phyloP scores from a whole-genome alignment of 441 rosid genomes.

The Erodium texanum region DNA sequence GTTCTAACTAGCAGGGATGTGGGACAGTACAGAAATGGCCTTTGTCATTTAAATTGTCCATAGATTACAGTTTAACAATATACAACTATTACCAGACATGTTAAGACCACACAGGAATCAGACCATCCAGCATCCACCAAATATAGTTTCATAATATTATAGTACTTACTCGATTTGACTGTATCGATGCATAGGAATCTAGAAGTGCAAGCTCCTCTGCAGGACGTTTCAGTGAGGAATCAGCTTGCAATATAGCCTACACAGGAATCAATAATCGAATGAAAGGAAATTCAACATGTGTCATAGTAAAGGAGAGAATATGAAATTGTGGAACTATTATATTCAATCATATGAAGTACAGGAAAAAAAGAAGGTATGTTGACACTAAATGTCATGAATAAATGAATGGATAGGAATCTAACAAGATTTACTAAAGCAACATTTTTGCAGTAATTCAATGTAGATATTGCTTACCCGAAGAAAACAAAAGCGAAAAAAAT shows the following conservation, averaged over 20 bases:
- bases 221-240: slow-evolving; percentile 55
- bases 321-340: background rate
- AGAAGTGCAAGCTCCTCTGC: slow-evolving; percentile 60
- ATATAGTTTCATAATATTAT: background rate
- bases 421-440: background rate
- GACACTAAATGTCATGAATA: background rate
- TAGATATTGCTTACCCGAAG: background rate
- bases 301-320: slow-evolving; percentile 8
- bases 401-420: background rate
- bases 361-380: background rate
- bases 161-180: slow-evolving; percentile 68
- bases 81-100: background rate
- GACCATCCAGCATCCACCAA: background rate
- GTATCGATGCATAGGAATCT: slow-evolving; percentile 61
- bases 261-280: slow-evolving; percentile 15
- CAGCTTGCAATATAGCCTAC: slow-evolving; percentile 62
- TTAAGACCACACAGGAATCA: background rate
- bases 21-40: background rate
- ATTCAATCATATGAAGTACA: background rate
- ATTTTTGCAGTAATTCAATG: background rate
- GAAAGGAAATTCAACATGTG: slow-evolving; percentile 9
- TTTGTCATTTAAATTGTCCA: background rate
- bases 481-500: background rate
- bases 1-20: background rate
- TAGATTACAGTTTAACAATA: background rate